Base-by-base conservation (phyloP, 768 basidiomycete species). In the Lepiota brunneoincarnata region DNA sequence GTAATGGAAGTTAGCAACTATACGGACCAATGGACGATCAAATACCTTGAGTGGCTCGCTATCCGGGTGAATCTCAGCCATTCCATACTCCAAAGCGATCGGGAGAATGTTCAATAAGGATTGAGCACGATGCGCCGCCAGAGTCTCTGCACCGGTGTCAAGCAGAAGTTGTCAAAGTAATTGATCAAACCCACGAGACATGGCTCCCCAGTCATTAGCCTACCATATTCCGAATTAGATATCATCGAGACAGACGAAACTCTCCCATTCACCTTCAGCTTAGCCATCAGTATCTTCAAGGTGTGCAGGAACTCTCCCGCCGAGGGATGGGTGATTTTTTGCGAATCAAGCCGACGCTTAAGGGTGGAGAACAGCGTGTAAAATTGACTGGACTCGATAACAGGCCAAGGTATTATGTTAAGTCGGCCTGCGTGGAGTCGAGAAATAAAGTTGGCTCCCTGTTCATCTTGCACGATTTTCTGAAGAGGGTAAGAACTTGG, bases 231-330 rank as follows among this genome's bases (percentile, higher is more conserved):
- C 28, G 15, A 21, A 15, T 2, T 17, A 11, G 18, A 18, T 18
- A 5, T 23, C 3, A 49, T 2, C 14, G 49, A 0, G 41, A 24
- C 7, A 45, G 15, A 6, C 17, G 18, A 17, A 24, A 50, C n/a
- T 51, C 15, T 35, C 37, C 7, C 4, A 54, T 54, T 43, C 45
- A 80, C 84, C 74, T 85, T 86, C 37, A 86, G 60, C 54, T 86
- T 86, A 5, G 84, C 84, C 84, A 86, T 86, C 41, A 86, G 57
- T 0, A 81, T 81, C 63, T 86, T 86, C 61, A 86, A 67, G 2
- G 76, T 71, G 36, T 77, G 75, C 4, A 85, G 66, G 58, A 86
- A 86, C 53, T 80, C 74, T 15, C 77, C 78, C 0, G 80, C 84
- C 0, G 74, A 69, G 0, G 62, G 66, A 59, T 85, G 82, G 0